Base-by-base conservation (phyloP, 2,329 filamentous ascomycete species). In the Stagonosporopsis vannaccii region DNA sequence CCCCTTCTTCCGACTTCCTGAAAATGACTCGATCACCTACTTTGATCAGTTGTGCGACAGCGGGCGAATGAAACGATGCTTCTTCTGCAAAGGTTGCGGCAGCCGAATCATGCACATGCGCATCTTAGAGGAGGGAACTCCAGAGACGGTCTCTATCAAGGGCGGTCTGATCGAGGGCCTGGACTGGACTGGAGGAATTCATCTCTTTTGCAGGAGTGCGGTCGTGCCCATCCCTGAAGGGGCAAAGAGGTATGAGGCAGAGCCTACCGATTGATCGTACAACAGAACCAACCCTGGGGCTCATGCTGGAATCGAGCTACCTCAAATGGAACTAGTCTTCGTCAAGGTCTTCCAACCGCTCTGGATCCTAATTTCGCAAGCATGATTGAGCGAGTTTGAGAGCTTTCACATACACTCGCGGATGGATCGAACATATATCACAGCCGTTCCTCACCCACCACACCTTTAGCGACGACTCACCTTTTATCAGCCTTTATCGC, bases 141-240 rank as follows among this genome's bases (percentile, higher is more conserved):
- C 69, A 8, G 44, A 62, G 7, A 53, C 61, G 1, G 82, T 89
- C 36, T 85, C 84, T 15, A 82, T 91, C 41, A 90, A 90, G 68
- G 87, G 85, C 11, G 88, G 87, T 36, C 88, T 87, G 66, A 79
- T 91, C 41, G 82, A 86, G 6, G 86, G 83, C 1, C 76, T 90
- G 19, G 60, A 72, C 6, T 71, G 65, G 67, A 60, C 36, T 33
- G 59, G 57, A 54, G 56, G 59, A 9, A 84, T 85, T 61, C 88
- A 91, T 76, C 86, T 90, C 64, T 90, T 85, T 84, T 87, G 85
- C 19, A 85, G 85, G 65, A 82, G 81, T 37, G 87, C 87, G 62
- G 87, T 90, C 80, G 81, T 90, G 17, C 84, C 87, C 30, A 89
- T 90, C 60, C 87, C 88, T 2, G 86, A 88, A 64, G 84, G 85